Evolutionary conservation across 176 grass and related monocot genomes (phyloP).

Genomic region (Poa pratensis): DNA sequence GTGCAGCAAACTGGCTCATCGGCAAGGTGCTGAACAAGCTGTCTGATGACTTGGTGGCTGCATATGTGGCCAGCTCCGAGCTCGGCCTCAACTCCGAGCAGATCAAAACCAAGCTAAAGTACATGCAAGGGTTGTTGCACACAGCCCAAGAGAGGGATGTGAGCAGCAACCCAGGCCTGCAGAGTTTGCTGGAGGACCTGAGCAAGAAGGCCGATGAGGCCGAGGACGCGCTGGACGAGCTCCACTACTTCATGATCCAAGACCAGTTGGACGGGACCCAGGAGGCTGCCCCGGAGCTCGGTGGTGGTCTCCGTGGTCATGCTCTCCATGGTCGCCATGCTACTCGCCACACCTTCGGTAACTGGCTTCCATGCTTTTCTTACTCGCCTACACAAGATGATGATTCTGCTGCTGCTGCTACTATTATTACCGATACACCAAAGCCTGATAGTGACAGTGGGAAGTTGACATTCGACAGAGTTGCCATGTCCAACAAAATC

Average conservation of each 20-base stretch:
- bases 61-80: neutral
- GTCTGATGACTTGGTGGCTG: neutral
- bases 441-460: neutral
- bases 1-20: neutral
- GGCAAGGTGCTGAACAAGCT: conserved; percentile 3
- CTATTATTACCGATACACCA: too few relatives aligned
- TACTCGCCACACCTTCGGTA: neutral
- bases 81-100: neutral
- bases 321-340: neutral
- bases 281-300: neutral
- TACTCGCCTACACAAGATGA: neutral
- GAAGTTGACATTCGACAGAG: neutral
- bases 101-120: neutral
- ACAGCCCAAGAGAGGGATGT: neutral
- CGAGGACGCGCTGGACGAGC: neutral
- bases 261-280: conserved; percentile 34
- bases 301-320: neutral
- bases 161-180: neutral
- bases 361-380: conserved; percentile 25
- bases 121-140: neutral
- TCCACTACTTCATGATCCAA: conserved; percentile 38
- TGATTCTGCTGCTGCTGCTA: neutral
- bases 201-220: conserved; percentile 8
- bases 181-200: neutral
- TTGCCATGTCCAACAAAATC: conserved; percentile 22